Evolutionary conservation across 176 grass and related monocot genomes (phyloP), one percentile per base, ranked within the genome.

Genomic region (Urochloa ruziziensis): DNA sequence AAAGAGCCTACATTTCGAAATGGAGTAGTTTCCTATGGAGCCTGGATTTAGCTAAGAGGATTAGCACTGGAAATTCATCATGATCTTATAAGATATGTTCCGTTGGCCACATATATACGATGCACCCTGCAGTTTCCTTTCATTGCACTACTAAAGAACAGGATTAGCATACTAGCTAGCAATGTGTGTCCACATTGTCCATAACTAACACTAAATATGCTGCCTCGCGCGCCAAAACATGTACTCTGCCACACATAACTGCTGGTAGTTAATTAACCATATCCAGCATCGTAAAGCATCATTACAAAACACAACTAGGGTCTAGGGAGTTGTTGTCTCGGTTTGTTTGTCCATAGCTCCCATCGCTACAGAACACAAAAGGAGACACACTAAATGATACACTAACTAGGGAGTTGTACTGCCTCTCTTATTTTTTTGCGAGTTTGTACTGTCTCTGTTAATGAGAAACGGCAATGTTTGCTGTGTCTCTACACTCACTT

Each of bases 191-290:
- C 12, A 52, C 53, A 10, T 6, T 23, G 6, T 56, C 52, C 52
- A 8, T 9, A 28, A 27, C 77, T 74, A 66, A 32, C 46, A 9
- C 35, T 66, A 46, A 74, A 64, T 80, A 77, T 65, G 84, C 32
- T 43, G 19, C 82, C 62, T 21, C 23, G 35, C 62, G 28, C 23
- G 35, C 72, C 72, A 56, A 71, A 71, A 71, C 84, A 53, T 72
- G 84, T 86, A 86, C 84, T 29, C 51, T 27, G 28, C 13, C 57
- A 65, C 43, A 65, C 84, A 15, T 86, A 80, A 80, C 72, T 80
- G 67, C 34, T 43, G 15, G 15, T 24, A 57, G 29, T 53, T 79
- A n/a, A 86, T 79, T 79, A 70, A 51, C 10, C 15, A 60, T 69
- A 57, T 46, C 35, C 14, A 75, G 19, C 34, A 74, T 74, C 29